Conservation (phyloP, 148 eudicot species). For the Amaranthus hypochondriacus region DNA sequence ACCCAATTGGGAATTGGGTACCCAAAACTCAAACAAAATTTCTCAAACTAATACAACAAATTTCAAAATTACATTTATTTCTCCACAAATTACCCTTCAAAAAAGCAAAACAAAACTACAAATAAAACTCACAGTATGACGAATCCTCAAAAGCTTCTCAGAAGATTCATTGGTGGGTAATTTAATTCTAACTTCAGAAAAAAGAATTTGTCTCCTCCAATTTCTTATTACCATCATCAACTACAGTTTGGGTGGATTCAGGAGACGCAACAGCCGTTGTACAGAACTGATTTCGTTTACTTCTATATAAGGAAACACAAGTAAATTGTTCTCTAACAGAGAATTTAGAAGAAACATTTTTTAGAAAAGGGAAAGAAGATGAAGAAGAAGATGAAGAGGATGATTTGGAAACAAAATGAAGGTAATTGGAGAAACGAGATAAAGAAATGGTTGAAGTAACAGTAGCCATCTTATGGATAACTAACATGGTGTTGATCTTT, state of each 20-base stretch:
- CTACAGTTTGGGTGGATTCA: constrained; percentile 23
- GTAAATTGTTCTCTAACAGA: constrained; percentile 2
- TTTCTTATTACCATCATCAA: constrained; percentile 16
- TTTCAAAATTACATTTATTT: background rate
- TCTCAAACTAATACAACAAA: background rate
- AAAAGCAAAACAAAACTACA: background rate
- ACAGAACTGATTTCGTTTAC: constrained; percentile 25
- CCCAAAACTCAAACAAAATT: background rate
- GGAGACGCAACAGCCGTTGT: constrained; percentile 41
- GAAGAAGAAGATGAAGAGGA: constrained; percentile 18
- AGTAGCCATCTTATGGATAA: constrained; percentile 41
- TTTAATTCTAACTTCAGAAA: constrained; percentile 35
- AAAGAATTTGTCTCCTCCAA: constrained; percentile 21
- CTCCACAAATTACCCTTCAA: background rate
- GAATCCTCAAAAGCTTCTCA: constrained; percentile 57
- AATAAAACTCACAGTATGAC: constrained; percentile 62
- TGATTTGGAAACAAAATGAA: constrained; percentile 31
- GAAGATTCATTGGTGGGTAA: constrained; percentile 85
- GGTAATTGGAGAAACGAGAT: constrained; percentile 36
- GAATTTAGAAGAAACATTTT: constrained; percentile 15
- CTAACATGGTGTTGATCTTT: constrained; percentile 26
- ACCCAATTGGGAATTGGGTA: background rate
- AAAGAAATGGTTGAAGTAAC: constrained; percentile 31
- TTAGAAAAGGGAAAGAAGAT: constrained; percentile 18
- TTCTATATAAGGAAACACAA: constrained; percentile 18